A percentile compares a stretch with the other conserved stretches of the same genome.
These are phyloP conservation scores for Colletotrichum higginsianum DNA, from an alignment of 2,329 filamentous ascomycete genomes.

Conservation along the genomic window DNA sequence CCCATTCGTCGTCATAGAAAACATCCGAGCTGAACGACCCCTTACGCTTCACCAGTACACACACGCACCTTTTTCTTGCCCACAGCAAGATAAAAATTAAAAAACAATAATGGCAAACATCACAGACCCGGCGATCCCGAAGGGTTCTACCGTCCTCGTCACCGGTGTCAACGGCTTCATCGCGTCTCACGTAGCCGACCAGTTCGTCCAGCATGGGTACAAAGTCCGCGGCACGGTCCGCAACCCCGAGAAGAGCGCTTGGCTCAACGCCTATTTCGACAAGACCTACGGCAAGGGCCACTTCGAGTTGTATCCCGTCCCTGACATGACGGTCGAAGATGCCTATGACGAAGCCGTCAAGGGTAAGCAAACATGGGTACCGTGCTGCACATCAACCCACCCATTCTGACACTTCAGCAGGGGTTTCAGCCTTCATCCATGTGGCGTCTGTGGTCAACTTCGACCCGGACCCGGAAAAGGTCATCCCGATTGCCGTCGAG, in stretches of 20 bases:
- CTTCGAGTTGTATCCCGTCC: slow-evolving; percentile 53
- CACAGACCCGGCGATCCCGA: slow-evolving; percentile 42
- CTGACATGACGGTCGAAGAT: slow-evolving; percentile 50
- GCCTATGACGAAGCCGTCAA: slow-evolving; percentile 49
- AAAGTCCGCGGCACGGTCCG: slow-evolving; percentile 62
- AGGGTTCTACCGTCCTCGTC: slow-evolving; percentile 55
- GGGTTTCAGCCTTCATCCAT: slow-evolving; percentile 53
- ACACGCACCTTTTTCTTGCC: background rate
- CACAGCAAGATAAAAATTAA: background rate
- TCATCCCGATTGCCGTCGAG: slow-evolving; percentile 54
- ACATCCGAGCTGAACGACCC: background rate
- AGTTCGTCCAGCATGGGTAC: slow-evolving; percentile 57
- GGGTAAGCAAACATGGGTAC: slow-evolving; percentile 34
- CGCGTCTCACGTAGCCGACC: slow-evolving; percentile 56
- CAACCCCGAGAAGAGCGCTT: slow-evolving; percentile 50
- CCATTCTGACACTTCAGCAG: background rate
- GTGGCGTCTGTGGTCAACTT: slow-evolving; percentile 54
- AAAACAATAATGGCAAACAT: slow-evolving; percentile 10
- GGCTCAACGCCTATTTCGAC: slow-evolving; percentile 50
- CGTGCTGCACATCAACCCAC: no score
- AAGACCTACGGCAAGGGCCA: slow-evolving; percentile 51
- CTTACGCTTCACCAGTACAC: background rate
- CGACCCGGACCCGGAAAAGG: slow-evolving; percentile 54
- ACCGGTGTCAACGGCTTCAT: slow-evolving; percentile 60
- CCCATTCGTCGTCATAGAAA: accelerated